phyloP scores from a whole-genome alignment of 2,329 filamentous ascomycete genomes.

The Colletotrichum melonis region DNA sequence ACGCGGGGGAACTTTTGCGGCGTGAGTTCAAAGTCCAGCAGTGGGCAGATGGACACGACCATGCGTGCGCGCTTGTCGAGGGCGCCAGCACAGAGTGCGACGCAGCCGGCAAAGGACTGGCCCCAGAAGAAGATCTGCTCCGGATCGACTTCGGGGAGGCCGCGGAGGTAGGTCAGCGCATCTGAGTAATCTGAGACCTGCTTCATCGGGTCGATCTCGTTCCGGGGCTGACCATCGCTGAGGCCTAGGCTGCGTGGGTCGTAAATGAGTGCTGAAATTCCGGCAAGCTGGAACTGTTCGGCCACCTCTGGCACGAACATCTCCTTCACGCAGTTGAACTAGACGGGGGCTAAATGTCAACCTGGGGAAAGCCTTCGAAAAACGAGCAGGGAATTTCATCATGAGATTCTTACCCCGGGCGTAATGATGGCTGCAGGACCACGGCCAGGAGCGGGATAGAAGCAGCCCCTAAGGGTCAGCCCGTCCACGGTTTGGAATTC shows the following conservation, averaged over 20 bases:
- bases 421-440: too few species aligned
- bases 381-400: too few species aligned
- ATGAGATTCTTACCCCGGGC: too few species aligned
- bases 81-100: slow-evolving; percentile 41
- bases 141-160: slow-evolving; percentile 49
- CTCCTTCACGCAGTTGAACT: slow-evolving; percentile 38
- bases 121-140: slow-evolving; percentile 43
- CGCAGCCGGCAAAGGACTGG: slow-evolving; percentile 42
- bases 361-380: too few species aligned
- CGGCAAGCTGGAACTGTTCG: slow-evolving; percentile 44
- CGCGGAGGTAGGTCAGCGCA: slow-evolving; percentile 58
- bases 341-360: too few species aligned
- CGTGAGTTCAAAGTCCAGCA: too few species aligned
- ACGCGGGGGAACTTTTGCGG: too few species aligned
- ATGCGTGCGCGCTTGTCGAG: slow-evolving; percentile 39
- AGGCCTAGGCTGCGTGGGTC: slow-evolving; percentile 49
- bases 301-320: slow-evolving; percentile 47
- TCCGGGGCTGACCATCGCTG: slow-evolving; percentile 51
- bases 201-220: slow-evolving; percentile 48
- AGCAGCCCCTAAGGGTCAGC: too few species aligned
- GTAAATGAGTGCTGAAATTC: slow-evolving; percentile 49
- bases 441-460: too few species aligned
- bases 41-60: too few species aligned
- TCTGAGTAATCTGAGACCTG: slow-evolving; percentile 39
- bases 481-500: too few species aligned